Base-by-base conservation (phyloP, 352 stramenopile species). In the Phytophthora parvispora region DNA sequence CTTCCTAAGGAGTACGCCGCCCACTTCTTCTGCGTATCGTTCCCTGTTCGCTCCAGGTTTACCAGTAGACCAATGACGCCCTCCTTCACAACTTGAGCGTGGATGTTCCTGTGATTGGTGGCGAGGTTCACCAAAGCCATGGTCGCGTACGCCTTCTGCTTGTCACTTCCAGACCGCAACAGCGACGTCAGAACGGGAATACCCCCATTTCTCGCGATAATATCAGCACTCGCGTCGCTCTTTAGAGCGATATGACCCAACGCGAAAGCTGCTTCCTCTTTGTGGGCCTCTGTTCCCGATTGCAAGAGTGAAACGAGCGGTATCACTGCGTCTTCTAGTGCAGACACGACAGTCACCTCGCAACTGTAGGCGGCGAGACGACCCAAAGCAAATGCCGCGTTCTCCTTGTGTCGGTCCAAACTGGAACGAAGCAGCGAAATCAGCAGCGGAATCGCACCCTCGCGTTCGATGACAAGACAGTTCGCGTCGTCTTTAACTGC, bases 101-200 rank as follows among this genome's bases (percentile, higher is more conserved):
- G 51, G 8, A 58, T 58, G 13, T 12, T 43, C 31, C 51, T 31
- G 31, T 50, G 25, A 10, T 60, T 29, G 0, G 53, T 36, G 9
- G 53, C 53, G 5, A 60, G 34, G 24, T 60, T 60, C 18, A 47
- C 53, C 24, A 60, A 47, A 3, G 32, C 53, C 32, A 60, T 48
- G 15, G 32, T 60, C 36, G 53, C 53, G 51, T 64, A 32, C 24
- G 53, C 36, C n/a, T 50, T 60, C 24, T 60, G 53, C 18, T 60
- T 48, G 15, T 60, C 53, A 16, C n/a, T 60, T 50, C 53, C 53
- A 5, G 13, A 15, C 15, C 53, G 36, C 7, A 50, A 48, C 20
- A 60, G 22, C 6, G 24, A 24, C 53, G 27, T 36, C 31, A 58
- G 36, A 4, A 58, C 13, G 15, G 28, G 20, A 20, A 58, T 58